Percentiles rank a stretch among this genome's conserved stretches.
These are phyloP conservation scores for Aquanectria penicillioides DNA, from an alignment of 2,329 filamentous ascomycete species.

Conservation along the genomic window DNA sequence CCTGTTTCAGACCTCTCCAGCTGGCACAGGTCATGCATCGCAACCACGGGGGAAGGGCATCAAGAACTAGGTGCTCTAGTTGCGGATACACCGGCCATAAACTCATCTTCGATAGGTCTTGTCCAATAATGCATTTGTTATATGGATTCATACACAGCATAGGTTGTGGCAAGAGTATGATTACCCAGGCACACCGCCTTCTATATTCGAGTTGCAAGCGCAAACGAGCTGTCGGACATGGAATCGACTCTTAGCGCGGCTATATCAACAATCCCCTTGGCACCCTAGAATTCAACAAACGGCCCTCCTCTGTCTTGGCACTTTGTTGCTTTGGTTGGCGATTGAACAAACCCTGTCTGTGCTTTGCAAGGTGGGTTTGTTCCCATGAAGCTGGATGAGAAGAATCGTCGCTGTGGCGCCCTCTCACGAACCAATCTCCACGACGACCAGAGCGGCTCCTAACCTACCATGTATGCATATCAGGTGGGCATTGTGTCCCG, in stretches of 20 bases:
- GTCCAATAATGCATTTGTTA: background rate
- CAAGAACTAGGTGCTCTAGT: background rate
- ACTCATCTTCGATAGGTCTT: background rate
- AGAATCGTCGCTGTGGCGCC: background rate
- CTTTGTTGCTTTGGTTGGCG: too few relatives aligned
- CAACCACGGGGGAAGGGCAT: background rate
- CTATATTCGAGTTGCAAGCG: background rate
- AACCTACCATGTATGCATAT: background rate
- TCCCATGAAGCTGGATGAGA: background rate
- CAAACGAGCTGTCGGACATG: background rate
- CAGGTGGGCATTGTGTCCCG: background rate
- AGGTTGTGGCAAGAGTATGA: background rate
- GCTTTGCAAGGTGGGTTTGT: too few relatives aligned
- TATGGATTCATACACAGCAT: background rate
- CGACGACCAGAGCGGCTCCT: background rate
- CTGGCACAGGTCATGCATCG: background rate
- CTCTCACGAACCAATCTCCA: background rate
- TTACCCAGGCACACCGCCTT: background rate
- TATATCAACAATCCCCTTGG: background rate
- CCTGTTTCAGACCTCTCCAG: constrained; percentile 1
- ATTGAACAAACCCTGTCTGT: too few relatives aligned
- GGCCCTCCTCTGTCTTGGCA: background rate
- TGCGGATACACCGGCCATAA: background rate
- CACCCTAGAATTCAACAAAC: background rate
- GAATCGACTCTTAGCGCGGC: background rate